phyloP scores from a whole-genome alignment of 1,139 yeast species.

The Yamadazyma aaseri region DNA sequence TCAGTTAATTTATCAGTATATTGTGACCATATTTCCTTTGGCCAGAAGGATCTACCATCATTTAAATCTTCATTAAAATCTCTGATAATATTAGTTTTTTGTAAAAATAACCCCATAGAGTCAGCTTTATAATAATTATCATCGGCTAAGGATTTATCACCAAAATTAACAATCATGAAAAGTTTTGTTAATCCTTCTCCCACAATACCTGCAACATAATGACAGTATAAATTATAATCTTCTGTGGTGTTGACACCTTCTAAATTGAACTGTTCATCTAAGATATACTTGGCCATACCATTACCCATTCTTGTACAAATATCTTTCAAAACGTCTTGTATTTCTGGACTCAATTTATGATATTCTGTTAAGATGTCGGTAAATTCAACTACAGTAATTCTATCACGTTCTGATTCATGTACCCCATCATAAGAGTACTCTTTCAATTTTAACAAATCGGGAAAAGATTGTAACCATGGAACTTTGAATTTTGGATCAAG shows the following conservation, averaged over 20 bases:
- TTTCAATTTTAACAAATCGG: constrained; percentile 54
- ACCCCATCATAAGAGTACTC: constrained; percentile 84
- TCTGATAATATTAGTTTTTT: constrained; percentile 92
- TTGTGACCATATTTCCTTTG: constrained; percentile 86
- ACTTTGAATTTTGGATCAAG: constrained; percentile 68
- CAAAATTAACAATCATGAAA: constrained; percentile 67
- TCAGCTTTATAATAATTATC: constrained; percentile 61
- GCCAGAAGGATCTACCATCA: constrained; percentile 97
- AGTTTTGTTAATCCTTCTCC: constrained; percentile 92
- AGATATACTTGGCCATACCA: constrained; percentile 95
- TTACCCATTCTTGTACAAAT: constrained; percentile 87
- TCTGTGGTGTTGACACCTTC: constrained; percentile 74
- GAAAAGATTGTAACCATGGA: constrained; percentile 70
- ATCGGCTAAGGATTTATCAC: constrained; percentile 48
- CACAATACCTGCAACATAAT: constrained; percentile 95
- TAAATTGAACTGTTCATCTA: constrained; percentile 72
- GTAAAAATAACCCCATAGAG: constrained; percentile 94
- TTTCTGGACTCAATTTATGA: constrained; percentile 69
- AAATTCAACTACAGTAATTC: constrained; percentile 76
- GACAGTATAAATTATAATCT: constrained; percentile 90
- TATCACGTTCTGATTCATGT: constrained; percentile 77
- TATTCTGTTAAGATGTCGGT: constrained; percentile 66
- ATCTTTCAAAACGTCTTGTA: constrained; percentile 75
- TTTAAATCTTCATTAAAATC: constrained; percentile 90
- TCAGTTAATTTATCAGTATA: constrained; percentile 65